Percentiles rank a stretch among this genome's conserved stretches.
Conservation (phyloP, 495 filamentous ascomycete genomes). For the Neurospora sublineolata region DNA sequence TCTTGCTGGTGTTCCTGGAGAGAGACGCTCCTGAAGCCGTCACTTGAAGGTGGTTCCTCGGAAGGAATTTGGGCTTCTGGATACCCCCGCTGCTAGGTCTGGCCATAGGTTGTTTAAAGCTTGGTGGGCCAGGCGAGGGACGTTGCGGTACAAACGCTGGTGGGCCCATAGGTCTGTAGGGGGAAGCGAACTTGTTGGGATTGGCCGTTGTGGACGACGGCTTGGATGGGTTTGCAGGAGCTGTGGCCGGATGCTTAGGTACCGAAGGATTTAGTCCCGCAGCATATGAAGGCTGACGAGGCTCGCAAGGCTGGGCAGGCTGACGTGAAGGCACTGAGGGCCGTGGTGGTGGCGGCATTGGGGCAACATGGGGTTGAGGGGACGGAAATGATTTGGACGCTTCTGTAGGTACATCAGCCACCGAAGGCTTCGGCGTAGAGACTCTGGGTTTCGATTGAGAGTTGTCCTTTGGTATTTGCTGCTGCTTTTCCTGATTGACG, state of each 20-base stretch:
- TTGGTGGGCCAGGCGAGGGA: neutral
- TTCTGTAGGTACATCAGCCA: neutral
- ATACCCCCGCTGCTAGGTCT: neutral
- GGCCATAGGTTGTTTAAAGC: neutral
- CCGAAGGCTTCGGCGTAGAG: neutral
- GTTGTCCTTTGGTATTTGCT: neutral
- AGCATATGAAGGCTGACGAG: neutral
- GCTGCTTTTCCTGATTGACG: neutral
- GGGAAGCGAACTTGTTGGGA: neutral
- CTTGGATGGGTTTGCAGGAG: neutral
- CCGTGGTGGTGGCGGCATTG: neutral
- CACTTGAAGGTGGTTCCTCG: slow-evolving; percentile 1
- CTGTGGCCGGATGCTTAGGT: rapidly evolving
- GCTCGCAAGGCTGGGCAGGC: neutral
- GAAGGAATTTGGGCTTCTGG: neutral
- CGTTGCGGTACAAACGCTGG: neutral
- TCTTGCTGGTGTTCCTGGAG: neutral
- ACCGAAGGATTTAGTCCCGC: neutral
- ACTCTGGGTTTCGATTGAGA: neutral
- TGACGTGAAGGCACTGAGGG: neutral
- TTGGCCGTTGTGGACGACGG: neutral
- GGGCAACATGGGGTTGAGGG: neutral
- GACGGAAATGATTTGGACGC: neutral
- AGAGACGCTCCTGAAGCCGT: neutral
- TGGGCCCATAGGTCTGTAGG: neutral